phyloP scores from a whole-genome alignment of 306 rosid species.

The Sesbania bispinosa region DNA sequence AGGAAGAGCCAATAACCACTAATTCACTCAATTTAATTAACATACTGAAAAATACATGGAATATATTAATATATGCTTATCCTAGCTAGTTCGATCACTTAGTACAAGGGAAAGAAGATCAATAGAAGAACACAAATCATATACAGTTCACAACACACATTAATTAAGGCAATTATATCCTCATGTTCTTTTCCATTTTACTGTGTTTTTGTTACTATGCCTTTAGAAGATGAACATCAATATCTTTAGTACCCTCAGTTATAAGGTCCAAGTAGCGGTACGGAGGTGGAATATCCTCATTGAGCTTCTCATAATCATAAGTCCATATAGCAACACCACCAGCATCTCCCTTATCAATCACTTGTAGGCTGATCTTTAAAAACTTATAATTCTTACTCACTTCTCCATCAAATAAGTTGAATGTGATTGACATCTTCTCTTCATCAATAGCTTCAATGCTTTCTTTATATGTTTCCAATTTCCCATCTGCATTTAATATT shows the following conservation, averaged over 20 bases:
- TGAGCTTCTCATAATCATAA: conserved; percentile 18
- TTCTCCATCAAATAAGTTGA: conserved; percentile 9
- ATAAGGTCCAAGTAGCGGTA: background rate
- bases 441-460: conserved; percentile 2
- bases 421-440: background rate
- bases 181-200: too few relatives aligned
- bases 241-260: background rate
- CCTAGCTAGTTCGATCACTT: too few relatives aligned
- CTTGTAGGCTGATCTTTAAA: background rate
- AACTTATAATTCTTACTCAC: background rate
- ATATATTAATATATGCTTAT: too few relatives aligned
- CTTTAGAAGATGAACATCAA: conserved; percentile 14
- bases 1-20: too few relatives aligned
- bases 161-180: too few relatives aligned
- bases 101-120: too few relatives aligned
- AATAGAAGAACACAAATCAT: too few relatives aligned
- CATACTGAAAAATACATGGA: too few relatives aligned
- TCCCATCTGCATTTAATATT: background rate
- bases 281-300: conserved; percentile 13
- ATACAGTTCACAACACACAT: too few relatives aligned
- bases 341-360: background rate
- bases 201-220: too few relatives aligned
- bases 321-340: background rate
- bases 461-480: background rate
- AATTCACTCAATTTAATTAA: too few relatives aligned